Evolutionary conservation across 371 early-diverging fungal species (phyloP), one percentile per base, ranked within the genome.

Genomic region (Sporodiniella umbellata): DNA sequence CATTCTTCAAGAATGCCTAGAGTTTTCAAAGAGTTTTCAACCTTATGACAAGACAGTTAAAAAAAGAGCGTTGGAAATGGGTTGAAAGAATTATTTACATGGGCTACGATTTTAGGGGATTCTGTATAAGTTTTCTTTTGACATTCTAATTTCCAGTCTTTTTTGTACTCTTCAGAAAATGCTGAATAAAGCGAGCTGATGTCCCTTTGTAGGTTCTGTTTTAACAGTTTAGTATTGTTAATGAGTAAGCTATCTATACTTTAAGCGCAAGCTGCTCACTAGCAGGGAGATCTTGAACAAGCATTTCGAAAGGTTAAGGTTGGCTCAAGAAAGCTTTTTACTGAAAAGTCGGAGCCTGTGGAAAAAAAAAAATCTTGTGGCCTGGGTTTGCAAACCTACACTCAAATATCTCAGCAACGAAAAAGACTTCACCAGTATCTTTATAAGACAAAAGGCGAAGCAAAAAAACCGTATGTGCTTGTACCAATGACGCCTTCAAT

Each of bases 1-100:
- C 70, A 58, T 19, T 62, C 42, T 22, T 58, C 38, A 11, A 44
- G 38, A 33, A 84, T 42, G 1, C 48, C 48, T 3, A 72, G 39
- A 8, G 37, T 37, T 39, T 45, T 44, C 23, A 47, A 72, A 12
- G 45, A 68, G 28, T 62, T 44, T 35, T 58, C 48, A 0, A 75
- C 75, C 78, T 78, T 50, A 35, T 8, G 8, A 45, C 26, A 7
- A 26, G 33, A 23, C 30, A 45, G 33, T 18, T 25, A 31, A 35
- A 35, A 35, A 14, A 35, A 14, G 15, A 35, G 4, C 5, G 8
- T n/a, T 24, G 15, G 25, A 25, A 48, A 42, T 10, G 2, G 5
- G 24, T 37, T n/a, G 7, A 37, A 33, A 43, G 14, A 22, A 14
- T n/a, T 24, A 5, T 45, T 4, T 45, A 19, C 53, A 37, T 56